Evolutionary conservation across 2,329 filamentous ascomycete species (phyloP), one percentile per base, ranked within the genome.

Genomic region (Elsinoe arachidis): DNA sequence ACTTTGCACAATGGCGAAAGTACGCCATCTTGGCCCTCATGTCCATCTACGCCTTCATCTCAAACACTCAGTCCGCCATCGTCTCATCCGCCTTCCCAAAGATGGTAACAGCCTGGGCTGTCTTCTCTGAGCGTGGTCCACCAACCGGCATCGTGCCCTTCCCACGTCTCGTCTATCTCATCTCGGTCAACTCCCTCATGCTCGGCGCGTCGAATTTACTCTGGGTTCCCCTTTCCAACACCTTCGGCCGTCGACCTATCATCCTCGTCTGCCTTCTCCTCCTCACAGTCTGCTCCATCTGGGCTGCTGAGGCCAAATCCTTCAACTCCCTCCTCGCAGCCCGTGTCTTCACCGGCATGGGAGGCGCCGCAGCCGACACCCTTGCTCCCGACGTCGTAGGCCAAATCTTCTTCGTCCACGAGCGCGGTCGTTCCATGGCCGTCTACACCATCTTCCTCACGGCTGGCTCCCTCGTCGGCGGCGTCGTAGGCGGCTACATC

Each of bases 391-490:
- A 71, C 61, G 67, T 73, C 9, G 66, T 74, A 9, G 72, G 71
- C 1, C 72, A 74, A 55, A 65, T 73, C 1, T 74, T 73, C 62
- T 75, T 74, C 56, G 67, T 74, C 21, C 73, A 74, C 53, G 66
- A 74, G 58, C 67, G 70, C 14, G 72, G 72, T 38, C 66, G 72
- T 44, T 72, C 70, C 2, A 69, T 74, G 72, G 72, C 73, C 2
- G 65, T 75, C 30, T 73, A 74, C 58, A 74, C 72, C 7, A 66
- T 73, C 23, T 72, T 72, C 57, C 64, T 75, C 2, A 60, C 68
- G 4, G 55, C 64, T 2, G 73, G 73, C 1, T 71, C 72, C 1
- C 64, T 72, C 38, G 59, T 73, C 9, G 72, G 72, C 4, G 70
- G 71, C 2, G 63, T 74, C 2, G 63, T 65, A 10, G 73, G 74